Percentiles rank a stretch among this genome's conserved stretches.
These are phyloP conservation scores for Psidium guajava DNA, from an alignment of 345 rosid species.

Conservation along the genomic window DNA sequence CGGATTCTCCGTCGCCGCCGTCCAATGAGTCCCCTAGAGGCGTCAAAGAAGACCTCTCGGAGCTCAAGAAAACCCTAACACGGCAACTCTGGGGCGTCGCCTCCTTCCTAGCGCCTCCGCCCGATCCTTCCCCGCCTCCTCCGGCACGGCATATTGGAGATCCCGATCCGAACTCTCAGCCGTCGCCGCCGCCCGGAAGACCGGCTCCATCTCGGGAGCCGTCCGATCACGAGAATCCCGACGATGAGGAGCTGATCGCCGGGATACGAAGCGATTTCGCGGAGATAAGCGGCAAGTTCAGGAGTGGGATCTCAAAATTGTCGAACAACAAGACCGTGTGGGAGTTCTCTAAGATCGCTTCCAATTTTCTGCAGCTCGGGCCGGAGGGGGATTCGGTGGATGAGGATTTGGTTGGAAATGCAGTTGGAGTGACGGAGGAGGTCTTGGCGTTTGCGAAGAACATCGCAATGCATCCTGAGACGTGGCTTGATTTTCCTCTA, in stretches of 20 bases:
- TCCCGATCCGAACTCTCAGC: neutral
- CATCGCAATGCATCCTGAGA: slow-evolving; percentile 85
- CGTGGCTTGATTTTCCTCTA: slow-evolving; percentile 89
- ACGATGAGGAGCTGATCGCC: slow-evolving; percentile 29
- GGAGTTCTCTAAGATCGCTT: slow-evolving; percentile 55
- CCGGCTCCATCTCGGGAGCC: neutral
- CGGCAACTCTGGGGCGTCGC: slow-evolving; percentile 91
- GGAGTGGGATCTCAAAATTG: slow-evolving; percentile 50
- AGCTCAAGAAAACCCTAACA: slow-evolving; percentile 61
- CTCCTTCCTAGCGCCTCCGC: slow-evolving; percentile 82
- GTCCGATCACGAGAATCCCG: slow-evolving; percentile 6
- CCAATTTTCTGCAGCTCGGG: slow-evolving; percentile 44
- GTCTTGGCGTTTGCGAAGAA: slow-evolving; percentile 70
- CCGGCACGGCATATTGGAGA: neutral
- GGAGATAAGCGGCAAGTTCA: slow-evolving; percentile 55
- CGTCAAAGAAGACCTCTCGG: slow-evolving; percentile 75
- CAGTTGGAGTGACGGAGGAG: slow-evolving; percentile 76
- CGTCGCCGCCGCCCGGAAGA: neutral
- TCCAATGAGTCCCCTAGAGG: slow-evolving; percentile 40
- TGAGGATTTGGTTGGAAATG: slow-evolving; percentile 30
- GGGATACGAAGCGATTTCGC: slow-evolving; percentile 63
- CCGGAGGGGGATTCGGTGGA: slow-evolving; percentile 33
- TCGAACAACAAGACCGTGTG: slow-evolving; percentile 53
- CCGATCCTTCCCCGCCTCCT: slow-evolving; percentile 13
- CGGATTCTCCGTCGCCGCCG: slow-evolving; percentile 5